Evolutionary conservation across 208 protist genomes (phyloP).

Genomic region (Wallacemonas rigidus): DNA sequence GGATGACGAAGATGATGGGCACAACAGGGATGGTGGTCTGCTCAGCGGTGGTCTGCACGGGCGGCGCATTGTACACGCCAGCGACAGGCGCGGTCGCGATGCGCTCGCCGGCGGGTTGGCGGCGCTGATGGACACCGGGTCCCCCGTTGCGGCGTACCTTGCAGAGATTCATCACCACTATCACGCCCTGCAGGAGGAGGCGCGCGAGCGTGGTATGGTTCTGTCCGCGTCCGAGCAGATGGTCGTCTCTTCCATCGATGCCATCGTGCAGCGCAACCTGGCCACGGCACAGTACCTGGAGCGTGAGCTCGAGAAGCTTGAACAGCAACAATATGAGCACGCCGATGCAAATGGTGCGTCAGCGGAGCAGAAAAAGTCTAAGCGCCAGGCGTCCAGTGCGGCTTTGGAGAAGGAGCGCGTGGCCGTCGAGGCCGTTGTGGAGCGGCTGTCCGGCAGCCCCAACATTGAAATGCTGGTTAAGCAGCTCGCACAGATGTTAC

Average conservation of each 20-base stretch:
- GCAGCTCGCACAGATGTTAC: slow-evolving; percentile 7
- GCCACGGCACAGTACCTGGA: slow-evolving; percentile 25
- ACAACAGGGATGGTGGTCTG: not conserved
- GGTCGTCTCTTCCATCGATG: slow-evolving; percentile 47
- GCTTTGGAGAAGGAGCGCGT: slow-evolving; percentile 1
- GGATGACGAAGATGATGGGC: slow-evolving; percentile 12
- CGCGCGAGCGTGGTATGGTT: slow-evolving; percentile 32
- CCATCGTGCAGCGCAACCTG: slow-evolving; percentile 30
- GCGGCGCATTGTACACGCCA: not conserved
- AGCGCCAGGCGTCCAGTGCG: not conserved
- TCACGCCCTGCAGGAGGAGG: slow-evolving; percentile 38
- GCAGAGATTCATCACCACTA: slow-evolving; percentile 65
- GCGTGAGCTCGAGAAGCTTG: slow-evolving; percentile 19
- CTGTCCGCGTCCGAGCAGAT: slow-evolving; percentile 50
- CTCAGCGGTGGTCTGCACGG: not conserved
- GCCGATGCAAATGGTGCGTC: not conserved
- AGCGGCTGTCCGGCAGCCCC: slow-evolving; percentile 2
- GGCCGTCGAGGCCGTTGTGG: not conserved
- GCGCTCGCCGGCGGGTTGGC: slow-evolving; percentile 8
- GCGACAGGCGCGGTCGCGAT: not conserved
- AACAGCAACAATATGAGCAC: not conserved
- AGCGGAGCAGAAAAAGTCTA: not conserved
- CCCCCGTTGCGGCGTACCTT: slow-evolving; percentile 46
- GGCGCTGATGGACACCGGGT: slow-evolving; percentile 21
- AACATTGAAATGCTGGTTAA: slow-evolving; percentile 11